Evolutionary conservation across 2,329 filamentous ascomycete genomes (phyloP), one percentile per base, ranked within the genome.

Genomic region (Ophiostoma angusticollis): DNA sequence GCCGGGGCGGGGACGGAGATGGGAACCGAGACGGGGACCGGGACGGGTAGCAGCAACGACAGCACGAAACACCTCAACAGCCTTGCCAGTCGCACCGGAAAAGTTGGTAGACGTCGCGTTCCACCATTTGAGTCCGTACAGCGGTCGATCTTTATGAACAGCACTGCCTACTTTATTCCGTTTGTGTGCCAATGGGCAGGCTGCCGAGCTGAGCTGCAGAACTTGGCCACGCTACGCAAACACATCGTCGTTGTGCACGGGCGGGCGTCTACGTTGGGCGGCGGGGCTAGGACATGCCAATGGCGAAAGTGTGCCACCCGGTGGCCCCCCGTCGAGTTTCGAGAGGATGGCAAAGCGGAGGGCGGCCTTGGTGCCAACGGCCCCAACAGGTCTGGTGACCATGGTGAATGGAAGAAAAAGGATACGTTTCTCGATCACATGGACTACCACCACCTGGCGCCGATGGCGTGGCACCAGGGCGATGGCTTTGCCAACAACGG

Each of bases 161-260:
- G 63, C 17, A 51, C 60, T 17, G 62, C 68, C 6, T 55, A 54
- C 5, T 77, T 69, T 47, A 41, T 63, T n/a, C 53, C 61, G 2
- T 80, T 73, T 49, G 42, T 64, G 9, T 80, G 75, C 53, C 72
- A 78, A 52, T 80, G 75, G 75, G 46, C 56, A 17, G 59, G 59
- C 0, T 80, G 75, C 49, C 63, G 60, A 22, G 74, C 74, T 4
- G 70, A 78, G 54, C 58, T 80, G 32, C 72, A 78, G 36, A 80
- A 80, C 49, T 54, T 77, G 41, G 68, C 70, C 11, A 79, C 73
- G 9, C 53, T 80, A 29, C 61, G 67, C 18, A 59, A 57, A 40
- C 75, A 80, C 46, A 55, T 79, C 12, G 50, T 55, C 14, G 48
- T 63, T 12, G 61, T 76, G 3, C 75, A 80, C 50, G 59, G 40